These are phyloP conservation scores for Cryptococcus amylolentus DNA, from an alignment of 1,284 basidiomycete species.

Conservation along the genomic window DNA sequence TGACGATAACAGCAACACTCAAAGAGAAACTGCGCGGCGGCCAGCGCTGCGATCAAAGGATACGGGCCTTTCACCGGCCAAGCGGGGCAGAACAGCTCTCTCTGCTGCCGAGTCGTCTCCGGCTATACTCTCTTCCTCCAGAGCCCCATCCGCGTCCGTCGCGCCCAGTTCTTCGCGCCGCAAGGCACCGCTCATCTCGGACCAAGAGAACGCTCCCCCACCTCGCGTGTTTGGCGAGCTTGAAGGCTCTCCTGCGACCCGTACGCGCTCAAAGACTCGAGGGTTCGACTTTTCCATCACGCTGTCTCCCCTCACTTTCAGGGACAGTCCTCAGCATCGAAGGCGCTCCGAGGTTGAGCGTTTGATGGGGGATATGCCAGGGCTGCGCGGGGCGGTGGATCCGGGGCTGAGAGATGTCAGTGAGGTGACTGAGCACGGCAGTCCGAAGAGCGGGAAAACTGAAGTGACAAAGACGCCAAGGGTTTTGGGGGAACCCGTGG, in stretches of 20 bases:
- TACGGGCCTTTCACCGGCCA: constrained; percentile 13
- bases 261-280: constrained; percentile 24
- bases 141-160: background rate
- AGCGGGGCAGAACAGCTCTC: constrained; percentile 11
- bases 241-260: constrained; percentile 22
- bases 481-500: constrained; percentile 10
- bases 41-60: background rate
- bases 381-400: constrained; percentile 25
- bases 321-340: background rate
- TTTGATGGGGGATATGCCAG: constrained; percentile 24
- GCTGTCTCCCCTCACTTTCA: constrained; percentile 1
- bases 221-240: background rate
- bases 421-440: constrained; percentile 2
- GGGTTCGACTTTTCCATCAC: background rate
- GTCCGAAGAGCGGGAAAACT: background rate
- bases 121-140: background rate
- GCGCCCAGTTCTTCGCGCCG: background rate
- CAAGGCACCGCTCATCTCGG: background rate
- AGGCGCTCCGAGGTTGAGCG: constrained; percentile 5
- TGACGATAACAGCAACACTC: background rate
- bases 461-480: background rate
- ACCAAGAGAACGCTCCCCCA: constrained; percentile 34
- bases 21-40: background rate
- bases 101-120: background rate
- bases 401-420: constrained; percentile 4